Conservation (phyloP, 257 asterid genomes). For the Scutellaria baicalensis region DNA sequence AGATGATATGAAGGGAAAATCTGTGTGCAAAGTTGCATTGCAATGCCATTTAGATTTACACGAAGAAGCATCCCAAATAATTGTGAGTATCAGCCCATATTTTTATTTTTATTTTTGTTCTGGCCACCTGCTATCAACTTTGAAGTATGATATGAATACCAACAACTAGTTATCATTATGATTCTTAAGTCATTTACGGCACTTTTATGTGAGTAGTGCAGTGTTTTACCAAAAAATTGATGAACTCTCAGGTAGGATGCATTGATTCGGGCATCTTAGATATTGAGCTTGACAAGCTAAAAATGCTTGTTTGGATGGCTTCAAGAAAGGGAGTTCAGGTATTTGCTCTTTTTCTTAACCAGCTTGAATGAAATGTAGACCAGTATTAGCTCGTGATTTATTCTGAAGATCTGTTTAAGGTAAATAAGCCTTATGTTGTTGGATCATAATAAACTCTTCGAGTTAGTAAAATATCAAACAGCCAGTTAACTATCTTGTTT, state of each 20-base stretch:
- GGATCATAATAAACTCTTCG: background rate
- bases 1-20: constrained; percentile 61
- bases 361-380: background rate
- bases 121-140: background rate
- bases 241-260: constrained; percentile 67
- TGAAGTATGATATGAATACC: background rate
- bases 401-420: background rate
- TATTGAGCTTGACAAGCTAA: constrained; percentile 49
- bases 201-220: background rate
- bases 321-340: constrained; percentile 65
- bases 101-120: background rate
- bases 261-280: constrained; percentile 39
- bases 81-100: constrained; percentile 42
- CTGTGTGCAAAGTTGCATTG: constrained; percentile 50
- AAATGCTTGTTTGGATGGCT: constrained; percentile 52
- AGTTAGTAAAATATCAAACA: background rate
- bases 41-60: constrained; percentile 48
- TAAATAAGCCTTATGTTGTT: constrained; percentile 3
- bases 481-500: background rate
- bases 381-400: constrained; percentile 3
- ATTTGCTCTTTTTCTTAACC: background rate
- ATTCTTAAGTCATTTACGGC: background rate
- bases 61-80: constrained; percentile 35
- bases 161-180: background rate
- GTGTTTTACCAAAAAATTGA: background rate